These are phyloP conservation scores for Ganoderma lingzhi DNA, from an alignment of 1,284 basidiomycete species.

Conservation along the genomic window DNA sequence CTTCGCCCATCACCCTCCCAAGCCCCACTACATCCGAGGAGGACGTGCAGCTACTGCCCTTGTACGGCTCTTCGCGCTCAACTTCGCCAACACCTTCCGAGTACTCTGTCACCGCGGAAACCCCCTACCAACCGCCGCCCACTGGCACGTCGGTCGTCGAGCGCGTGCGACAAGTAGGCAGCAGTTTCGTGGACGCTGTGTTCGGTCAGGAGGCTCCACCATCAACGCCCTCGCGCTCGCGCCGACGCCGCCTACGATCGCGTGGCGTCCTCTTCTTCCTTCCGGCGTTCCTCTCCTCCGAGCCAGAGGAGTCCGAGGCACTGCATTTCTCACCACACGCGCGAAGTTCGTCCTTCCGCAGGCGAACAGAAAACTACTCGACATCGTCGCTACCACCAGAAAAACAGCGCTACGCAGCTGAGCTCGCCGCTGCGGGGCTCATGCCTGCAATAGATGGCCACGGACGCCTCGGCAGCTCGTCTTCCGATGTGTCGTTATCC, in stretches of 20 bases:
- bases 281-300: conserved; percentile 76
- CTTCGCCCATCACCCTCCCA: conserved; percentile 53
- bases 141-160: conserved; percentile 44
- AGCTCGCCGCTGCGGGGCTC: conserved; percentile 36
- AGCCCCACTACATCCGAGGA: conserved; percentile 53
- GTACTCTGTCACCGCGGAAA: conserved; percentile 47
- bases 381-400: conserved; percentile 43
- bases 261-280: conserved; percentile 82
- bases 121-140: conserved; percentile 21
- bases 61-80: conserved; percentile 61
- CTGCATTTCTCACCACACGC: conserved; percentile 39
- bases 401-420: conserved; percentile 44
- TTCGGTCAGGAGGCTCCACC: conserved; percentile 47
- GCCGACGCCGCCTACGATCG: conserved; percentile 55
- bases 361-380: conserved; percentile 21
- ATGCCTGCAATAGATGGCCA: conserved; percentile 24
- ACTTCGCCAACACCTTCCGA: conserved; percentile 64
- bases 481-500: conserved; percentile 24
- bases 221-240: conserved; percentile 50
- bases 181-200: conserved; percentile 57
- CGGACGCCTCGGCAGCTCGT: conserved; percentile 28
- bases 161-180: conserved; percentile 61
- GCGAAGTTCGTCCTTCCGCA: conserved; percentile 38
- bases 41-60: conserved; percentile 64
- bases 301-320: conserved; percentile 52